Evolutionary conservation across 208 protist genomes (phyloP), one percentile per base, ranked within the genome.

Genomic region (Tritrichomonas musculus): DNA sequence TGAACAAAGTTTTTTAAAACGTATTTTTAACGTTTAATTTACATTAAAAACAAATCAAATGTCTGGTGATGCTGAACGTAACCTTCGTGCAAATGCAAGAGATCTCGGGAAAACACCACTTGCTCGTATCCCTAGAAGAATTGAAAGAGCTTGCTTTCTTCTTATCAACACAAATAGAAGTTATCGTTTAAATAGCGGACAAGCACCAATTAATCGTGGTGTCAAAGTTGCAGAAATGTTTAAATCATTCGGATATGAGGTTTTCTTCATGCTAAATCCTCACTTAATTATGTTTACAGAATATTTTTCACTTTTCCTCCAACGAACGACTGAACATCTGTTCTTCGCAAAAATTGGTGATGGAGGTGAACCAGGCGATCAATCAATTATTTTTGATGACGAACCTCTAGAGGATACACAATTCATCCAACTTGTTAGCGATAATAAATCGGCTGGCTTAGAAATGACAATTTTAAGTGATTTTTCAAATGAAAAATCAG

Each of bases 191-290:
- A 49, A 49, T 39, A 39, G 39, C 27, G 77, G 77, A 14, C n/a
- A n/a, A n/a, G 77, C 77, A 53, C 77, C 77, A 88, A 49, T 88
- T 55, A 25, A 39, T 20, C 77, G 77, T n/a, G 77, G n/a, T 39
- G 47, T 57, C 8, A 44, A 44, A 57, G 33, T 88, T 57, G 77
- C 77, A 5, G 17, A 88, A 30, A 11, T 20, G 1, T 88, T 88
- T 39, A 57, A 53, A 27, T 47, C 44, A 33, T 88, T 53, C 22
- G 77, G 77, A 0, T 88, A 88, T 39, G 77, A 88, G 9, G 77
- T 88, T 39, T 88, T 57, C 30, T 88, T 57, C 77, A n/a, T 88
- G 14, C 14, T 47, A 33, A 88, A 88, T 39, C 47, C 77, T 20
- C 77, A 88, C 22, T 53, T 20, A 8, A 20, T 47, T 13, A 20